Evolutionary conservation across 208 protist species (phyloP), one percentile per base, ranked within the genome.

Genomic region (Tetramitus jugosus): DNA sequence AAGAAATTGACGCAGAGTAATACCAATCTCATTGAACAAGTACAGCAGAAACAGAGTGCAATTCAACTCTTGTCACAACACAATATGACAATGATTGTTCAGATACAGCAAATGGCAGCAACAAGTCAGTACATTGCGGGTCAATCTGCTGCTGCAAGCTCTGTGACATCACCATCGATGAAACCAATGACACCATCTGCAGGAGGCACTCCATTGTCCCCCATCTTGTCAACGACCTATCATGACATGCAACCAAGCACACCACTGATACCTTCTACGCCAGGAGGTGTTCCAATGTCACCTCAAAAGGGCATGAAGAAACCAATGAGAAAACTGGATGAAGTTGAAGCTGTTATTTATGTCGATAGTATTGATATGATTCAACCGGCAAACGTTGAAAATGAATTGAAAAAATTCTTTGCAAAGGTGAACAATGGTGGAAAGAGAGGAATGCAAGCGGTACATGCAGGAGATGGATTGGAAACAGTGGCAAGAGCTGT

Each of bases 401-500:
- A 8, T 37, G 62, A 69, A 69, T 43, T 69, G 37, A 69, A 29
- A 69, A 69, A 69, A 43, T 43, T 69, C 26, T 69, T 69, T 69
- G n/a, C 14, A 45, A 69, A 69, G 33, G 62, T 69, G 3, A 69
- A 69, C n/a, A 69, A 40, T 69, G 62, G 62, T n/a, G 62, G 62
- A 69, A 69, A 69, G 33, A 39, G 35, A 43, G 62, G 62, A 42
- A 40, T 69, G 23, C 26, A 43, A 37, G 62, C 62, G 6, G 62
- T 69, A 42, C 62, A 69, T 43, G 62, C 62, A 69, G 62, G 62
- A 14, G 62, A 69, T 69, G 62, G 62, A 26, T 26, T 69, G 2
- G 62, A 69, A 40, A n/a, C n/a, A 13, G 62, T 69, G 0, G 1
- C 23, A 26, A 29, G 43, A 43, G 33, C 13, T n/a, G 26, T 69